A percentile compares a stretch with the other conserved stretches of the same genome.
Evolutionary conservation across 73 alveolate species (phyloP).

Genomic region (Symbiodinium natans): DNA sequence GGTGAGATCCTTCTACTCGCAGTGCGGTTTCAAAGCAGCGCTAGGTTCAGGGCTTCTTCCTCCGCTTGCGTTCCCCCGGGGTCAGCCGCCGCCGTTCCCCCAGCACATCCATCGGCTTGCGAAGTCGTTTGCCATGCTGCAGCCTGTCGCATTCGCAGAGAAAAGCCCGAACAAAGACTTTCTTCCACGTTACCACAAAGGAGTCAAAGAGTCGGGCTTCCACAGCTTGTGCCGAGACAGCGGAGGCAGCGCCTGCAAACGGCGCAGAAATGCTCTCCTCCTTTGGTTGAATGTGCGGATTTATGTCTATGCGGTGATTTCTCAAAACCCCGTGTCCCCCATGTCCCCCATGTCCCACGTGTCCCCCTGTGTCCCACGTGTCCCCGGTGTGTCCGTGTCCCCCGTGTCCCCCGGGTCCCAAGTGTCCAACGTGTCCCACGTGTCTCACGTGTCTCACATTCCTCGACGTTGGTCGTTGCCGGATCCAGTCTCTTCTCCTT

Average conservation of each 20-base stretch:
- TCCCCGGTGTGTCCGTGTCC: no score
- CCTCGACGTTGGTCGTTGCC: constrained; percentile 76
- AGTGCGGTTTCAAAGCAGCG: background rate
- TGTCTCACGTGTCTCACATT: no score
- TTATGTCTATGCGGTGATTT: no score
- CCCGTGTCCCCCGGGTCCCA: no score
- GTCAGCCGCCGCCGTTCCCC: constrained; percentile 80
- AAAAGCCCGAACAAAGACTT: background rate
- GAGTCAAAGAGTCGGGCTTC: constrained; percentile 18
- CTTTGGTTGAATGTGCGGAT: no score
- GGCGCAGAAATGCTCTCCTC: no score
- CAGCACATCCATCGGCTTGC: constrained; percentile 59
- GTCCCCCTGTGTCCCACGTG: no score
- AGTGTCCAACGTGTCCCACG: no score
- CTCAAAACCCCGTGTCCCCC: no score
- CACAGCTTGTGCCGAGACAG: constrained; percentile 84
- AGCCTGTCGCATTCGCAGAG: constrained; percentile 23
- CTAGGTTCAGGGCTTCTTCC: constrained; percentile 56
- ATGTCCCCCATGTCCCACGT: no score
- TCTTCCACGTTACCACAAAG: no score
- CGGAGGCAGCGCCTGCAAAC: constrained; percentile 38
- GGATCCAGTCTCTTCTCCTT: constrained; percentile 37
- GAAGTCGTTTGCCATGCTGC: constrained; percentile 71
- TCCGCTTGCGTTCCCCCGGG: constrained; percentile 37
- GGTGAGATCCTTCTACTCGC: no score